Percentiles rank a stretch among this genome's conserved stretches.
phyloP scores from a whole-genome alignment of 2,329 filamentous ascomycete genomes.

The Beauveria sp. region DNA sequence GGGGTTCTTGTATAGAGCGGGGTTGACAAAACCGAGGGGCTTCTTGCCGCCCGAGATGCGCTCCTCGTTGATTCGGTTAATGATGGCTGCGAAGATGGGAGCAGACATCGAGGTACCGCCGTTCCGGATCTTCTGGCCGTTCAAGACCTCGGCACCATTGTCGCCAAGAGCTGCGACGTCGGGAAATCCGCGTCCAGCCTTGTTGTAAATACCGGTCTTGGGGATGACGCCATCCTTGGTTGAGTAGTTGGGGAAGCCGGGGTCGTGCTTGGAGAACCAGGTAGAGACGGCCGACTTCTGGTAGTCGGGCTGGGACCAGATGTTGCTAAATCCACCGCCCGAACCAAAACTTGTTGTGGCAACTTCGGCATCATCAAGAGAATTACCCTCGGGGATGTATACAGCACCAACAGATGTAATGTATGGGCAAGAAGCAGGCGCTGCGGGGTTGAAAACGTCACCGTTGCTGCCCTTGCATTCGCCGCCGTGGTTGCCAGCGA shows the following conservation, averaged over 20 bases:
- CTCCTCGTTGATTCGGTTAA: conserved; percentile 16
- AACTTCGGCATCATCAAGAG: conserved; percentile 36
- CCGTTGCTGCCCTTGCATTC: conserved; percentile 10
- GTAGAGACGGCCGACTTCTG: conserved; percentile 31
- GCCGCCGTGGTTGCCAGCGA: conserved; percentile 19
- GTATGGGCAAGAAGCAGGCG: conserved; percentile 33
- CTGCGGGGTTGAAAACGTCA: conserved; percentile 26
- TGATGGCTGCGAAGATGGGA: conserved; percentile 14
- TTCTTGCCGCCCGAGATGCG: conserved; percentile 24
- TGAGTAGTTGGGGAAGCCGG: conserved; percentile 23
- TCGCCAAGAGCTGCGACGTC: conserved; percentile 37
- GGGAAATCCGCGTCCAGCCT: conserved; percentile 31
- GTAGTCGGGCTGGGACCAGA: conserved; percentile 39
- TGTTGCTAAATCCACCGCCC: conserved; percentile 26
- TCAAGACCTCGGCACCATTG: conserved; percentile 32
- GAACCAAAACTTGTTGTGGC: conserved; percentile 34
- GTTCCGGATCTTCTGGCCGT: conserved; percentile 15
- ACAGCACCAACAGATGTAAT: conserved; percentile 45
- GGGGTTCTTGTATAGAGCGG: conserved; percentile 11
- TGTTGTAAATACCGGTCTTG: conserved; percentile 28
- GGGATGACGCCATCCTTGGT: conserved; percentile 29
- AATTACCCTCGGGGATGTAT: conserved; percentile 31
- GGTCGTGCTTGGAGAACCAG: conserved; percentile 30
- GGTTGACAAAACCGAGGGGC: conserved; percentile 26
- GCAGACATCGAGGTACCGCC: conserved; percentile 13